Evolutionary conservation across 2,329 filamentous ascomycete species (phyloP).

Genomic region (Trematosphaeria pertusa): DNA sequence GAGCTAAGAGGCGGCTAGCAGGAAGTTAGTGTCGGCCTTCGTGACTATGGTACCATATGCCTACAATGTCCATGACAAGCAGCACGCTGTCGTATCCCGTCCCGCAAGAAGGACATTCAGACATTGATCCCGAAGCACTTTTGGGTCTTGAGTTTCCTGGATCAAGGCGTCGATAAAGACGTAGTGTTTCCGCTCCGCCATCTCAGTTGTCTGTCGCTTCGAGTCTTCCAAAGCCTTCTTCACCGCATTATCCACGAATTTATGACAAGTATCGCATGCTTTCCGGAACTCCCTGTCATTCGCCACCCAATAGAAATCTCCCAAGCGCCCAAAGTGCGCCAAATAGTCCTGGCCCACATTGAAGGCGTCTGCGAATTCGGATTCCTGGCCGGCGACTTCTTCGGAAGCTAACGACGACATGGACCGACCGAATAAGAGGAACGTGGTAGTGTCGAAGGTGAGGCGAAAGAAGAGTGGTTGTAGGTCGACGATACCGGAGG

Average conservation of each 20-base stretch:
- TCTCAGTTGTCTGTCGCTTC: not conserved
- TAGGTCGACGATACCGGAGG: constrained; percentile 27
- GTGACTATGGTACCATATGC: not conserved
- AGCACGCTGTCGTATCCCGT: constrained; percentile 80
- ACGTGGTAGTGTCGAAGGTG: constrained; percentile 35
- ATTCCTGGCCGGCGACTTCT: constrained; percentile 2
- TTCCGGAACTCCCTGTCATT: constrained; percentile 7
- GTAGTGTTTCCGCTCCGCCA: constrained; percentile 52
- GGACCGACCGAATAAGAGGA: constrained; percentile 33
- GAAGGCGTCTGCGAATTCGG: constrained; percentile 13
- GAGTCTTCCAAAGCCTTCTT: constrained; percentile 2
- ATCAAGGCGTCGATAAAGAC: constrained; percentile 84
- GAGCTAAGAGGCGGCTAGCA: constrained; percentile 58
- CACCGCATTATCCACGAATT: constrained; percentile 12
- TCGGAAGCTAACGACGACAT: constrained; percentile 4
- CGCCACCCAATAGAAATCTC: constrained; percentile 31
- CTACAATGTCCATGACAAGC: constrained; percentile 73
- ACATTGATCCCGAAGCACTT: constrained; percentile 79
- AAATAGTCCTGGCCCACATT: constrained; percentile 3
- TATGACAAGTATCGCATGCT: constrained; percentile 22
- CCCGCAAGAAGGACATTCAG: constrained; percentile 81
- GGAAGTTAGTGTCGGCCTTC: not conserved
- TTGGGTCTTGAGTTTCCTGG: constrained; percentile 69
- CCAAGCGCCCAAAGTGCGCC: constrained; percentile 20
- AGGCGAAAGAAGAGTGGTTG: constrained; percentile 42